These are phyloP conservation scores for Paramecium bursaria DNA, from an alignment of 73 alveolate species.

Conservation along the genomic window DNA sequence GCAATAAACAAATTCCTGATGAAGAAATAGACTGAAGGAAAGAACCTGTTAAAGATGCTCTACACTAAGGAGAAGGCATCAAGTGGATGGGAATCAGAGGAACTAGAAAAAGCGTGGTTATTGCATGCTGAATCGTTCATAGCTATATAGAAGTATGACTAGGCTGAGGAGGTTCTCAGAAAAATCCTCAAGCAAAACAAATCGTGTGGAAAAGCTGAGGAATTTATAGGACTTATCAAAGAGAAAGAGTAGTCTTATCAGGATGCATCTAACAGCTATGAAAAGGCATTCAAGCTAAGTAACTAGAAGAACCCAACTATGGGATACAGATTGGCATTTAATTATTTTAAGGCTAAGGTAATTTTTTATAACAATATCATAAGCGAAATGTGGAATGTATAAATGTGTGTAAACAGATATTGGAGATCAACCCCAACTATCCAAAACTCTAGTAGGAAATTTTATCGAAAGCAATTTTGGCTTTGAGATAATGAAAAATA, in stretches of 20 bases:
- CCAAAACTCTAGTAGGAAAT: slow-evolving; percentile 86
- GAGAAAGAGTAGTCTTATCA: slow-evolving; percentile 90
- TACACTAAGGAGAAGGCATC: slow-evolving; percentile 50
- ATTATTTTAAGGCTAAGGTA: slow-evolving; percentile 90
- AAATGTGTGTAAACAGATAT: slow-evolving; percentile 90
- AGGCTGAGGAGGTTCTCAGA: slow-evolving; percentile 85
- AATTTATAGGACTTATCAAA: slow-evolving; percentile 91
- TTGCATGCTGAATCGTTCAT: slow-evolving; percentile 92
- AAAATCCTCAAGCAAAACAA: slow-evolving; percentile 79
- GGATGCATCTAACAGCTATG: slow-evolving; percentile 92
- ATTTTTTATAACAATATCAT: too few relatives aligned
- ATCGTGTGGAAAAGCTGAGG: slow-evolving; percentile 95
- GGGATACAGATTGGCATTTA: slow-evolving; percentile 95
- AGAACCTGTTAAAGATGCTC: slow-evolving; percentile 66
- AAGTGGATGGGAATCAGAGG: slow-evolving; percentile 79
- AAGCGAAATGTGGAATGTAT: slow-evolving; percentile 87
- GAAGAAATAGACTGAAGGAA: slow-evolving; percentile 88
- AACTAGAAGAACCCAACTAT: slow-evolving; percentile 91
- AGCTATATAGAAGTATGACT: slow-evolving; percentile 84
- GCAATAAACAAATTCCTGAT: slow-evolving; percentile 86
- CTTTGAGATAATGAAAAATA: slow-evolving; percentile 27
- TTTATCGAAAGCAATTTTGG: slow-evolving; percentile 58
- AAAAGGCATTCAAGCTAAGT: slow-evolving; percentile 94
- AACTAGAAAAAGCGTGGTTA: slow-evolving; percentile 95
- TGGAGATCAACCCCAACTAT: slow-evolving; percentile 89